Evolutionary conservation across 1,284 basidiomycete genomes (phyloP).

Genomic region (Ustilago vetiveriae): DNA sequence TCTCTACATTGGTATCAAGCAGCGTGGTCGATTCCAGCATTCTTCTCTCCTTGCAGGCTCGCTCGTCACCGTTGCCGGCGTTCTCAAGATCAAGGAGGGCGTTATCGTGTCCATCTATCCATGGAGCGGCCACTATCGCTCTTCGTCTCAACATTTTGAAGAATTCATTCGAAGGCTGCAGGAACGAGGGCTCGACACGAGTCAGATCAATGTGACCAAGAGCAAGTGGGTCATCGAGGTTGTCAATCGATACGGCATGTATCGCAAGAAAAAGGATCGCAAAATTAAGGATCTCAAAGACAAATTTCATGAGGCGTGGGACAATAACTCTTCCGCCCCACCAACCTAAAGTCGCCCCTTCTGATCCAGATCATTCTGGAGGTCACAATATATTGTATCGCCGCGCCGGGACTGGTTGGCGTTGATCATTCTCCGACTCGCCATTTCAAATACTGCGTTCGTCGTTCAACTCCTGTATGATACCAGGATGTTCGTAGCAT

Average conservation of each 20-base stretch:
- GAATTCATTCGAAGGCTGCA: constrained; percentile 43
- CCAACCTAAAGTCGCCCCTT: constrained; percentile 18
- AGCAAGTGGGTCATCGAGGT: constrained; percentile 47
- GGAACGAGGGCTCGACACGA: constrained; percentile 40
- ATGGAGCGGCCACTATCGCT: constrained; percentile 52
- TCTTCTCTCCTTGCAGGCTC: constrained; percentile 49
- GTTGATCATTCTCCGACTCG: too few species aligned
- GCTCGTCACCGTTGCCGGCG: constrained; percentile 46
- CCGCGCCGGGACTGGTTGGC: too few species aligned
- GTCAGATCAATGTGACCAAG: constrained; percentile 52
- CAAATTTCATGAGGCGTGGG: constrained; percentile 14
- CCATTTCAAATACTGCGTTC: too few species aligned
- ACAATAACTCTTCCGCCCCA: constrained; percentile 5
- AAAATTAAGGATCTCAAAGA: constrained; percentile 42
- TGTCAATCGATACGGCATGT: constrained; percentile 50
- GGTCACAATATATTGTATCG: too few species aligned
- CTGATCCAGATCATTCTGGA: not conserved
- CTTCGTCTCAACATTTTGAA: constrained; percentile 46
- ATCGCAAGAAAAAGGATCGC: constrained; percentile 46
- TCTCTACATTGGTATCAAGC: constrained; percentile 55
- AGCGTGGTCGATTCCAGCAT: constrained; percentile 52
- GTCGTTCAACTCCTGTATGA: too few species aligned
- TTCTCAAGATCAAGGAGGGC: constrained; percentile 51
- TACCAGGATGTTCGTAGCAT: too few species aligned
- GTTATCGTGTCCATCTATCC: constrained; percentile 51